Conservation (phyloP, 768 basidiomycete genomes). For the Pleurotus salmoneostramineus region DNA sequence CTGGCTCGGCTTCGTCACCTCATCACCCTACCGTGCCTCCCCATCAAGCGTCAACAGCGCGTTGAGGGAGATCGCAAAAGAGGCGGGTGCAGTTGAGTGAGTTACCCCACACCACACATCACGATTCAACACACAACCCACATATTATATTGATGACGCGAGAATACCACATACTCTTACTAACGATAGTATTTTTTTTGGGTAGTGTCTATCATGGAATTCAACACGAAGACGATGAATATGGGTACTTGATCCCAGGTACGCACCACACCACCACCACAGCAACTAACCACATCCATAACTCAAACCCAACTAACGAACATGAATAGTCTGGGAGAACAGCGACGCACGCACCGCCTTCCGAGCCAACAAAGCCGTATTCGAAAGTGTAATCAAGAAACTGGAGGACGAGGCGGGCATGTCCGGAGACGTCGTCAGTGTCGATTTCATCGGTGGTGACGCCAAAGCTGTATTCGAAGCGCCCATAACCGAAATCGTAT, state of each 20-base stretch:
- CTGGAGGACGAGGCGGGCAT: not conserved
- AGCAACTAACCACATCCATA: too few species aligned
- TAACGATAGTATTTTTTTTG: too few species aligned
- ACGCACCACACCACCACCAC: not conserved
- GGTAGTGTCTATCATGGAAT: slow-evolving; percentile 2
- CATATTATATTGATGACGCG: too few species aligned
- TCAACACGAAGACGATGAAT: slow-evolving; percentile 1
- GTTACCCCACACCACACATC: not conserved
- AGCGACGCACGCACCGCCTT: not conserved
- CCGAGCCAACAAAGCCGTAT: not conserved
- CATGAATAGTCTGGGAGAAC: not conserved
- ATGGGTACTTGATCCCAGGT: not conserved
- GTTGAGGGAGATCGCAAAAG: not conserved
- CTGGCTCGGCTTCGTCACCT: slow-evolving; percentile 4
- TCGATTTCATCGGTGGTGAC: not conserved
- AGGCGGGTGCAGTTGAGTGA: not conserved
- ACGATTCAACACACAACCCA: too few species aligned
- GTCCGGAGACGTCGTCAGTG: not conserved
- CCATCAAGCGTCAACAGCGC: not conserved
- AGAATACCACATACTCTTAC: too few species aligned
- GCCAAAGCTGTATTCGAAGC: not conserved
- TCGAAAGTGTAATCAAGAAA: not conserved
- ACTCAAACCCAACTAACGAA: too few species aligned
- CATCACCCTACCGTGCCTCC: not conserved
- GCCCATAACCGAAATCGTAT: not conserved